phyloP scores from a whole-genome alignment of 768 basidiomycete species.

The Boletus tomentosulus region DNA sequence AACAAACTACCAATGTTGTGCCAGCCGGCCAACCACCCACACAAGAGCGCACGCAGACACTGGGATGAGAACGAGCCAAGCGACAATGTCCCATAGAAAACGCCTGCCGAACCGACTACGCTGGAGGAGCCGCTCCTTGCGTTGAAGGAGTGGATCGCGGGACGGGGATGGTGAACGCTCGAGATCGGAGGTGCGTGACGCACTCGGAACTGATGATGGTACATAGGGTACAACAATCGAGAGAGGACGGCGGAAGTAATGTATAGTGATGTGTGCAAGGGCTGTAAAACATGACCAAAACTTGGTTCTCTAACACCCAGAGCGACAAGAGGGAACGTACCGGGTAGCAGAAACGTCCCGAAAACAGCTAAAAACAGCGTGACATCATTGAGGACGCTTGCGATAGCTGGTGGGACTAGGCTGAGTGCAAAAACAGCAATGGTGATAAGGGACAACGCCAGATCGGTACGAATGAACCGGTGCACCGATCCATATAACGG shows the following conservation, averaged over 20 bases:
- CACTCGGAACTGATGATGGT: conserved; percentile 21
- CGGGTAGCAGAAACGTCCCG: conserved; percentile 62
- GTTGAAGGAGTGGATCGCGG: conserved; percentile 69
- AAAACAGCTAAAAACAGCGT: conserved; percentile 48
- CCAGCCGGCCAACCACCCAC: conserved; percentile 55
- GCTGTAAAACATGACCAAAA: conserved; percentile 35
- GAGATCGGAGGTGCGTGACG: conserved; percentile 16
- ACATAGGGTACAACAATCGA: conserved; percentile 73
- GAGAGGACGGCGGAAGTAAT: conserved; percentile 81
- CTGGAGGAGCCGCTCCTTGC: conserved; percentile 85
- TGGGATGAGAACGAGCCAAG: conserved; percentile 69
- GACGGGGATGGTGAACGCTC: conserved; percentile 28
- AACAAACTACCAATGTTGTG: conserved; percentile 47
- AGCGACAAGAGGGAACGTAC: conserved; percentile 28
- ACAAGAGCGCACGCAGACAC: conserved; percentile 51
- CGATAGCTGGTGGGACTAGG: conserved; percentile 39
- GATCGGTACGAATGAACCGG: conserved; percentile 36
- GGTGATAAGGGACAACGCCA: conserved; percentile 43
- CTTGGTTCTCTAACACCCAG: neutral
- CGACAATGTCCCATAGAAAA: conserved; percentile 79
- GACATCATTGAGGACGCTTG: conserved; percentile 42
- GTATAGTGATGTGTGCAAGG: conserved; percentile 72
- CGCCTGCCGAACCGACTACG: conserved; percentile 65
- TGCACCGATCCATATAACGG: conserved; percentile 44
- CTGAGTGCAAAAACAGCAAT: conserved; percentile 42